These are phyloP conservation scores for Tetrapisispora pingtungensis DNA, from an alignment of 805 yeast species.

Conservation along the genomic window DNA sequence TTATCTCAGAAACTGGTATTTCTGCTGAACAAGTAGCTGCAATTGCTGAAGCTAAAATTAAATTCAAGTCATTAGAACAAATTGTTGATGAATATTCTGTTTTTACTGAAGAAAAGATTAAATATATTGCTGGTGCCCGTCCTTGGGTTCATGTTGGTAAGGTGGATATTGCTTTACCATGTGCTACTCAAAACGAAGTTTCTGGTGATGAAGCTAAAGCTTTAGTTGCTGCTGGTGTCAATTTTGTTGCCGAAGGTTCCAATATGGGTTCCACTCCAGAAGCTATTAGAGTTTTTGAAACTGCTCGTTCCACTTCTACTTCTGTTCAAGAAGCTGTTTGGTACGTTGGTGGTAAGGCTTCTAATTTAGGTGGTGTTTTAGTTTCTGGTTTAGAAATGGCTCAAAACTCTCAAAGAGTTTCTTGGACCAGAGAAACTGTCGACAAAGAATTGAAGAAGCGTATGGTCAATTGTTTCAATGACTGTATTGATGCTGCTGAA, in stretches of 20 bases:
- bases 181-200: conserved; percentile 97
- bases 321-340: conserved; percentile 51
- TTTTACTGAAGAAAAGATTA: conserved; percentile 50
- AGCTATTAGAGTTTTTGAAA: conserved; percentile 92
- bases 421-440: conserved; percentile 89
- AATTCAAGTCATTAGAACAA: conserved; percentile 65
- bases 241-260: conserved; percentile 96
- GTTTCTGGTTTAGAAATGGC: conserved; percentile 99
- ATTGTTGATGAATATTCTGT: conserved; percentile 48
- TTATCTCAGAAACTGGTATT: conserved; percentile 71
- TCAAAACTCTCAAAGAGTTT: conserved; percentile 90
- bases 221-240: conserved; percentile 82
- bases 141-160: conserved; percentile 92
- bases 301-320: conserved; percentile 45
- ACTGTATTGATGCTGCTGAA: conserved; percentile 81
- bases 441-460: conserved; percentile 83
- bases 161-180: conserved; percentile 93
- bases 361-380: conserved; percentile 99
- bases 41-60: conserved; percentile 68
- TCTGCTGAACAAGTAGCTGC: conserved; percentile 69
- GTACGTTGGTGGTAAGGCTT: conserved; percentile 99
- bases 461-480: conserved; percentile 87
- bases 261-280: conserved; percentile 99
- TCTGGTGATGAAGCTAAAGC: conserved; percentile 95
- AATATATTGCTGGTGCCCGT: conserved; percentile 86